A percentile compares a stretch with the other conserved stretches of the same genome.
Conservation (phyloP, 345 rosid species). For the Abelmoschus esculentus region DNA sequence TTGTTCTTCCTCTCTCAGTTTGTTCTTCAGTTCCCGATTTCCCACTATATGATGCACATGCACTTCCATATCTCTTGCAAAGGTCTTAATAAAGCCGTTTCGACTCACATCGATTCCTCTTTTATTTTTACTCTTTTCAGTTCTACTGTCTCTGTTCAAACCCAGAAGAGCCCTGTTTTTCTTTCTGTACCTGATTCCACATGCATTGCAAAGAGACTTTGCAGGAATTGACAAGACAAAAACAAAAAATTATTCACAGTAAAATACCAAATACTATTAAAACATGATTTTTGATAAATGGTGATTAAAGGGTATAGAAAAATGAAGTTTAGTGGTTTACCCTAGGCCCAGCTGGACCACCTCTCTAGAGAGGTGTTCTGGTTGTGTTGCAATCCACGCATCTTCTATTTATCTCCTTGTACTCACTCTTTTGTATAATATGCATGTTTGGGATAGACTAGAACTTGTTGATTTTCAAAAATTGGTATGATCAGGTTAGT, state of each 20-base stretch:
- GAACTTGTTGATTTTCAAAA: too few relatives aligned
- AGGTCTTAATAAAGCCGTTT: too few relatives aligned
- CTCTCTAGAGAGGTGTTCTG: conserved; percentile 80
- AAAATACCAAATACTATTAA: too few relatives aligned
- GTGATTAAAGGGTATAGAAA: too few relatives aligned
- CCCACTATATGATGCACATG: too few relatives aligned
- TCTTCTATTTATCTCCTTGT: conserved; percentile 17
- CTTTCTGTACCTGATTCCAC: conserved; percentile 85
- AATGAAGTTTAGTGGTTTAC: conserved; percentile 15
- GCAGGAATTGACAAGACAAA: conserved; percentile 4
- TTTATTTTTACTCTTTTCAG: neutral
- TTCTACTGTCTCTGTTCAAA: conserved; percentile 17
- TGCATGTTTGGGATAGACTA: neutral
- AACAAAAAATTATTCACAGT: neutral
- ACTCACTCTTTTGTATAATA: neutral
- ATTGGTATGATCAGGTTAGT: neutral
- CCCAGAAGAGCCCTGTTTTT: conserved; percentile 38
- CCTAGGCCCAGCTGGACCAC: conserved; percentile 88
- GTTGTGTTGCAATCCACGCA: conserved; percentile 71
- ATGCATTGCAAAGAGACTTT: conserved; percentile 84
- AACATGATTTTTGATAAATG: neutral
- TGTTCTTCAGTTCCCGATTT: conserved; percentile 9
- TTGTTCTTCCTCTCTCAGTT: conserved; percentile 53
- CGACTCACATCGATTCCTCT: too few relatives aligned
- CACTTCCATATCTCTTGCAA: too few relatives aligned